phyloP scores from a whole-genome alignment of 345 rosid genomes.

The Syzygium aqueum region DNA sequence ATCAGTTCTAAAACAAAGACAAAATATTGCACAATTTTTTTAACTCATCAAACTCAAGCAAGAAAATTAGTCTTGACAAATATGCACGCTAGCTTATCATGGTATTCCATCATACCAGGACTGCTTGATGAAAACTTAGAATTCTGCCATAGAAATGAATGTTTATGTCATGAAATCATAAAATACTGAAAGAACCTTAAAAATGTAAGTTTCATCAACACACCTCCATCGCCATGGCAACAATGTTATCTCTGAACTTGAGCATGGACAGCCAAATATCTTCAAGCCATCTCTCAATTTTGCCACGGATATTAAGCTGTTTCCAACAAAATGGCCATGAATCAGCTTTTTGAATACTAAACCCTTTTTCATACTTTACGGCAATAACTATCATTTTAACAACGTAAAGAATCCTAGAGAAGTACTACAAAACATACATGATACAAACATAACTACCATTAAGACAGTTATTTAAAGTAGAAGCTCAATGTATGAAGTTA shows the following conservation, averaged over 20 bases:
- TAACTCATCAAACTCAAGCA: neutral
- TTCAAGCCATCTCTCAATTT: conserved; percentile 68
- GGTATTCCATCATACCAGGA: neutral
- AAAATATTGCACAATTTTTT: neutral
- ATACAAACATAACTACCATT: neutral
- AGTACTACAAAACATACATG: neutral
- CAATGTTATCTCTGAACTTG: conserved; percentile 68
- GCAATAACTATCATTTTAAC: neutral
- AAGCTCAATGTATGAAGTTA: neutral
- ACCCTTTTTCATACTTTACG: neutral
- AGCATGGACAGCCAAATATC: conserved; percentile 84
- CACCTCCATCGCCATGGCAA: conserved; percentile 69
- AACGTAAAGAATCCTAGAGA: neutral
- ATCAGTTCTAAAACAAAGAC: neutral
- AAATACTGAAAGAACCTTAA: neutral
- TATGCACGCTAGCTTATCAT: neutral
- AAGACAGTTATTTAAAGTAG: neutral
- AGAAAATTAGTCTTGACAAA: neutral
- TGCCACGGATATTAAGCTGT: conserved; percentile 51
- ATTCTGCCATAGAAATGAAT: neutral
- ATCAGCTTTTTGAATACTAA: neutral
- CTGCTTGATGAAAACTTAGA: neutral
- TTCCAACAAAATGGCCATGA: conserved; percentile 3
- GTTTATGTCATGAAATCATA: neutral
- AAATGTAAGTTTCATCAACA: neutral